A percentile compares a stretch with the other conserved stretches of the same genome.
phyloP scores from a whole-genome alignment of 2,329 filamentous ascomycete species.

The Ascochyta clinopodiicola region DNA sequence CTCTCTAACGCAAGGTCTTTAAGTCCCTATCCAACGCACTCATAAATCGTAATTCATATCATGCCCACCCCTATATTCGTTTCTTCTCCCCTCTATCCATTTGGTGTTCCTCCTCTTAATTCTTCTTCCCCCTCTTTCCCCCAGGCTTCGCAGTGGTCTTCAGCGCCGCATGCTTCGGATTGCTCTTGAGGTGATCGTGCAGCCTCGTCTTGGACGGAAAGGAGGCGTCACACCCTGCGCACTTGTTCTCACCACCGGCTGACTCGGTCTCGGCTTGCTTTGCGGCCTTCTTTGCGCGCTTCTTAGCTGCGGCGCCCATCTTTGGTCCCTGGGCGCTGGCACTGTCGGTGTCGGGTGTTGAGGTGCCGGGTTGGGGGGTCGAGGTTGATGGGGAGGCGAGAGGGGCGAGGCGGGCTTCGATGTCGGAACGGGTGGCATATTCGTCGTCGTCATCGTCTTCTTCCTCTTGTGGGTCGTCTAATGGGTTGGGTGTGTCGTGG shows the following conservation, averaged over 20 bases:
- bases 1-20: too few species aligned
- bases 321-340: conserved; percentile 37
- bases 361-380: conserved; percentile 5
- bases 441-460: conserved; percentile 42
- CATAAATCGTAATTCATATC: neutral
- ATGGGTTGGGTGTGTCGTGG: conserved; percentile 1
- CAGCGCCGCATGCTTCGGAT: conserved; percentile 66
- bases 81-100: neutral
- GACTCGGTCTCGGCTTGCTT: conserved; percentile 44
- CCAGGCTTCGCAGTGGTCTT: conserved; percentile 8
- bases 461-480: neutral
- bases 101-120: conserved; percentile 19
- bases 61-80: neutral
- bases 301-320: conserved; percentile 57
- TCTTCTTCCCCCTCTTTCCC: conserved; percentile 31
- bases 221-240: conserved; percentile 75
- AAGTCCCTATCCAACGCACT: neutral
- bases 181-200: conserved; percentile 73
- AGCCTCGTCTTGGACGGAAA: conserved; percentile 79
- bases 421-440: conserved; percentile 46
- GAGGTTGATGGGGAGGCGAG: conserved; percentile 13
- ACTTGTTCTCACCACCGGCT: conserved; percentile 64
- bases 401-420: conserved; percentile 43
- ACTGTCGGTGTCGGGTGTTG: conserved; percentile 5
- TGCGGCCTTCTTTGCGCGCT: conserved; percentile 55